Conservation (phyloP, 371 early-diverging fungal genomes). For the Nosema muscidifuracis region DNA sequence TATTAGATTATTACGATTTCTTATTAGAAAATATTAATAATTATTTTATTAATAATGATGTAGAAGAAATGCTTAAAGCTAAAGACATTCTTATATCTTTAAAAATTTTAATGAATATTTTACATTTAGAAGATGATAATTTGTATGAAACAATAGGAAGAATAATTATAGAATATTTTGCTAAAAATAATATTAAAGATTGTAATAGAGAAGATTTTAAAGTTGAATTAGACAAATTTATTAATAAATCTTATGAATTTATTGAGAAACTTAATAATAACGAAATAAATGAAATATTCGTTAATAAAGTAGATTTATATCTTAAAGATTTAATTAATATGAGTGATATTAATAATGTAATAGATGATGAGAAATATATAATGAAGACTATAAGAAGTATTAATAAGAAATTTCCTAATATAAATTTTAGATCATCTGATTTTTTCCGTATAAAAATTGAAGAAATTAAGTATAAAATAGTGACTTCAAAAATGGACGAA, state of each 20-base stretch:
- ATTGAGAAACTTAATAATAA: neutral
- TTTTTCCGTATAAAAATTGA: neutral
- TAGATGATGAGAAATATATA: neutral
- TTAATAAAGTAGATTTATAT: neutral
- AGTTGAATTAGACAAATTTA: neutral
- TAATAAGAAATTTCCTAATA: neutral
- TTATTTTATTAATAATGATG: neutral
- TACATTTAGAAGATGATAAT: slow-evolving; percentile 15
- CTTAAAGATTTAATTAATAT: neutral
- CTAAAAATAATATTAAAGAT: neutral
- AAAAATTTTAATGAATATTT: slow-evolving; percentile 5
- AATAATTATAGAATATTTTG: slow-evolving; percentile 31
- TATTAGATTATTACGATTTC: neutral
- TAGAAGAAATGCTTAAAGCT: neutral
- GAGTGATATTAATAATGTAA: neutral
- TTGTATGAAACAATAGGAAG: slow-evolving; percentile 35
- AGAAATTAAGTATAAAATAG: neutral
- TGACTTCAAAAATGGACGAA: neutral
- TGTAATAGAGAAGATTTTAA: neutral
- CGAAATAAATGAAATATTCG: neutral
- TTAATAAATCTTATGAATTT: neutral
- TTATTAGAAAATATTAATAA: slow-evolving; percentile 1
- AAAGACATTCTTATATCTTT: slow-evolving; percentile 11
- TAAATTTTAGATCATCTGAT: neutral
- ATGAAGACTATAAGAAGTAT: neutral